Evolutionary conservation across 139 green algal species (phyloP).

Genomic region (Tetradesmus lagerheimii): DNA sequence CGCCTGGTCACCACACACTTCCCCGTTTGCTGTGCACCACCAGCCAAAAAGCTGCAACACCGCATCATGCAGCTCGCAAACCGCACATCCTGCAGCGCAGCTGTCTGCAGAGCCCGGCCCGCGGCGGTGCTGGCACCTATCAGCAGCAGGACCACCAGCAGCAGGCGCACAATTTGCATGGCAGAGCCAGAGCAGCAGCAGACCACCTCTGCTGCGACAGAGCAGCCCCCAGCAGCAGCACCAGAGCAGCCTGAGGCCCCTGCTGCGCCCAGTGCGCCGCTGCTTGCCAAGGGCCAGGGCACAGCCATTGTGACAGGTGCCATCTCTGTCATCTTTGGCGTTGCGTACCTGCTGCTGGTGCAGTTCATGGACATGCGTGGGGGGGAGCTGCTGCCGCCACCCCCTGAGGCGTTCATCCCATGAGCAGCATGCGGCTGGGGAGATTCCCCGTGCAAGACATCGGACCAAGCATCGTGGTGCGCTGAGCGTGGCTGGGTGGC

Average conservation of each 20-base stretch:
- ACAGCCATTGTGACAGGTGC: conserved; percentile 76
- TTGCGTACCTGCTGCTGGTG: conserved; percentile 75
- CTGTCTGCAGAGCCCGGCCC: background rate
- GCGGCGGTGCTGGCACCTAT: background rate
- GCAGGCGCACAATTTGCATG: conserved; percentile 13
- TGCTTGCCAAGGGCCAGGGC: conserved; percentile 65
- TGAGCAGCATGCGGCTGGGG: conserved; percentile 9
- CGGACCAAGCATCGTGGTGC: background rate
- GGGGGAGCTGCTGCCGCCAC: conserved; percentile 73
- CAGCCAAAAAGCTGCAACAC: background rate
- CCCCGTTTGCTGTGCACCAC: background rate
- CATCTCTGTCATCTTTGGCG: conserved; percentile 74
- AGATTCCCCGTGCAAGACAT: background rate
- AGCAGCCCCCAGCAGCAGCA: background rate
- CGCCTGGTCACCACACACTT: background rate
- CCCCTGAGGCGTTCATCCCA: conserved; percentile 72
- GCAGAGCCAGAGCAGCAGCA: conserved; percentile 34
- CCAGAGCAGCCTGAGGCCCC: background rate
- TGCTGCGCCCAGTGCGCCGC: conserved; percentile 24
- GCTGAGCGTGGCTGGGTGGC: background rate
- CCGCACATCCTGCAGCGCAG: background rate
- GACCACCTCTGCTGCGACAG: background rate
- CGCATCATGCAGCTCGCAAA: background rate
- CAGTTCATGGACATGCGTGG: conserved; percentile 67
- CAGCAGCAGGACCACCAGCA: conserved; percentile 6